Base-by-base conservation (phyloP, 805 yeast species). In the Nakazawaea laoshanensis region DNA sequence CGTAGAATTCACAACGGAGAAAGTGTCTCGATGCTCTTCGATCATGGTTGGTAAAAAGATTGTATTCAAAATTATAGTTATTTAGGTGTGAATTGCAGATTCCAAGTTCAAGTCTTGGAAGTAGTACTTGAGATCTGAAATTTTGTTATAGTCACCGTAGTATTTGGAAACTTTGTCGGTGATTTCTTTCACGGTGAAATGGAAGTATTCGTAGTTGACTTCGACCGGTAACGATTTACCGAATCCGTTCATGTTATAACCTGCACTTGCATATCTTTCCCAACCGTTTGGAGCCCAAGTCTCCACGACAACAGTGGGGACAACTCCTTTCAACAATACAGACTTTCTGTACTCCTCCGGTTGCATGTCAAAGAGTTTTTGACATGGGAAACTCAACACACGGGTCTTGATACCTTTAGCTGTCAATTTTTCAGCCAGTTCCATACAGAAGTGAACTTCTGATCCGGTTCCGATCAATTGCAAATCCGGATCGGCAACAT, bases 1-100 rank as follows among this genome's bases (percentile, higher is more conserved):
- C 70, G 99, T 53, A 70, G 99, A 55, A 89, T 92, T 32, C 95
- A 92, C 56, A 92, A 92, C 46, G 99, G 99, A 44, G 99, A 92
- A 62, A 77, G 89, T 11, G 95, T 92, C 12, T 80, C 94, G 13
- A 81, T 86, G 84, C 64, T 92, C 40, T 92, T 88, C 59, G 96
- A 87, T 47, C 88, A 83, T 45, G 94, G 76, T 2, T 69, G 75
- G 74, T 72, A 41, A 47, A n/a, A 16, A 5, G 18, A 19, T 13
- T 13, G 12, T 14, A 19, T 7, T 13, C 6, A 13, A 15, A 16
- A 8, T 10, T 27, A 18, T 16, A 27, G 18, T 10, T 25, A 6
- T 25, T 17, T 13, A 27, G 4, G 20, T 15, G 27, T 32, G 35
- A 10, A 32, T 21, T 8, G 35, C 35, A 7, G 30, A 27, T 26